A percentile compares a stretch with the other conserved stretches of the same genome.
phyloP scores from a whole-genome alignment of 164 flowering plant species.

The Magnolia kwangsiensis region DNA sequence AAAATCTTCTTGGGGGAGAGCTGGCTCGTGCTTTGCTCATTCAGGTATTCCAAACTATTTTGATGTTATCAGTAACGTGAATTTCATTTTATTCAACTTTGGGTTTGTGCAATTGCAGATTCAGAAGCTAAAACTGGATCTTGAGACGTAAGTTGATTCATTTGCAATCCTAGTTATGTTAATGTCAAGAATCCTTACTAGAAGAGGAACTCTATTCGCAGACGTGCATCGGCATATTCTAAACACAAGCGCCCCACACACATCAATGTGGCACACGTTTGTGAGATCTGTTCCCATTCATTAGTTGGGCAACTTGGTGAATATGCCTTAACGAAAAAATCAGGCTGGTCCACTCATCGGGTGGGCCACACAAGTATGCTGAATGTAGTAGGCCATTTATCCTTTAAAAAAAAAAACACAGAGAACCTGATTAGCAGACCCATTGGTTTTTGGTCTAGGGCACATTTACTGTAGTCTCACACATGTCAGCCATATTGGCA shows the following conservation, averaged over 20 bases:
- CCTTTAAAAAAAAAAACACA: not conserved
- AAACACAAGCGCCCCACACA: too few relatives aligned
- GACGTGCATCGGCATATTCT: not conserved
- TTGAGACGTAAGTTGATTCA: constrained; percentile 72
- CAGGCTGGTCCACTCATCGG: not conserved
- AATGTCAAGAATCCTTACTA: not conserved
- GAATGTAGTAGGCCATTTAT: too few relatives aligned
- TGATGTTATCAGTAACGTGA: not conserved
- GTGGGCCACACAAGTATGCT: not conserved
- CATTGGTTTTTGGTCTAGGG: not conserved
- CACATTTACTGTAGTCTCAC: not conserved
- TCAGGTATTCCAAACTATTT: constrained; percentile 52
- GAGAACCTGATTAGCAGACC: not conserved
- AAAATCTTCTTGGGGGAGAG: constrained; percentile 83
- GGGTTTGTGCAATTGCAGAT: constrained; percentile 47
- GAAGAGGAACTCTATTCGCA: not conserved
- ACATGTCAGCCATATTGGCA: not conserved
- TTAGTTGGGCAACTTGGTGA: not conserved
- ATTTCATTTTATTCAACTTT: constrained; percentile 9
- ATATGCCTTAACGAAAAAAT: not conserved
- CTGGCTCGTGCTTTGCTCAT: constrained; percentile 88
- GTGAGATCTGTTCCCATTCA: not conserved
- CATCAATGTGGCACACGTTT: not conserved
- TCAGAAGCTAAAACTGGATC: constrained; percentile 94
- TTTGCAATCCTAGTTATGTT: not conserved